A percentile compares a stretch with the other conserved stretches of the same genome.
Evolutionary conservation across 1,284 basidiomycete species (phyloP).

Genomic region (Entoloma clypeatum): DNA sequence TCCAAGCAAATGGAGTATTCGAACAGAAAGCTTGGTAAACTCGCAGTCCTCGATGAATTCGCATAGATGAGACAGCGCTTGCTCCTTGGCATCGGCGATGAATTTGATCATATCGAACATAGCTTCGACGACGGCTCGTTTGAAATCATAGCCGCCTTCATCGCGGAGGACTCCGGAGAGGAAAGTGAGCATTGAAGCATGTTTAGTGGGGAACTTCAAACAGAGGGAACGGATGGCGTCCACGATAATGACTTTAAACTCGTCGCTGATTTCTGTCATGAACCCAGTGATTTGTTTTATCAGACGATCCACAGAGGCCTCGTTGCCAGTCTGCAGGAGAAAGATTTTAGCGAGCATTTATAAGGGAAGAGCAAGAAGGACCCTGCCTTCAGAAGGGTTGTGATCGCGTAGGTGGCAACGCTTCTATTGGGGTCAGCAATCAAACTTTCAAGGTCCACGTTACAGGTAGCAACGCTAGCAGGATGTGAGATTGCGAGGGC

Average conservation of each 20-base stretch:
- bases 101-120: conserved; percentile 99
- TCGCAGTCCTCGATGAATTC: conserved; percentile 99
- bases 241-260: conserved; percentile 99
- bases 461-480: conserved; percentile 86
- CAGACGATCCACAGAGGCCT: conserved; percentile 96
- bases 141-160: conserved; percentile 99
- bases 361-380: conserved; percentile 2
- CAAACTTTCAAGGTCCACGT: conserved; percentile 96
- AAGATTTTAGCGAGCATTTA: conserved; percentile 14
- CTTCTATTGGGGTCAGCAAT: conserved; percentile 96
- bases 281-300: conserved; percentile 99
- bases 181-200: conserved; percentile 93
- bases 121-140: conserved; percentile 97
- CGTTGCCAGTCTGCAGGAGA: conserved; percentile 91
- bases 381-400: conserved; percentile 88
- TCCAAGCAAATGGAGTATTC: conserved; percentile 93
- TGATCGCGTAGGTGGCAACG: conserved; percentile 98
- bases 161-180: conserved; percentile 91
- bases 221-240: conserved; percentile 97
- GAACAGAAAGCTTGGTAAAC: conserved; percentile 98
- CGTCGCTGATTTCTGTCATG: conserved; percentile 99
- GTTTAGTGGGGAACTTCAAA: conserved; percentile 98
- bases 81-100: conserved; percentile 93
- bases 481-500: conserved; percentile 84
- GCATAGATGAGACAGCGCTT: conserved; percentile 96